These are phyloP conservation scores for Sclerotinia nivalis DNA, from an alignment of 2,329 filamentous ascomycete species.

Conservation along the genomic window DNA sequence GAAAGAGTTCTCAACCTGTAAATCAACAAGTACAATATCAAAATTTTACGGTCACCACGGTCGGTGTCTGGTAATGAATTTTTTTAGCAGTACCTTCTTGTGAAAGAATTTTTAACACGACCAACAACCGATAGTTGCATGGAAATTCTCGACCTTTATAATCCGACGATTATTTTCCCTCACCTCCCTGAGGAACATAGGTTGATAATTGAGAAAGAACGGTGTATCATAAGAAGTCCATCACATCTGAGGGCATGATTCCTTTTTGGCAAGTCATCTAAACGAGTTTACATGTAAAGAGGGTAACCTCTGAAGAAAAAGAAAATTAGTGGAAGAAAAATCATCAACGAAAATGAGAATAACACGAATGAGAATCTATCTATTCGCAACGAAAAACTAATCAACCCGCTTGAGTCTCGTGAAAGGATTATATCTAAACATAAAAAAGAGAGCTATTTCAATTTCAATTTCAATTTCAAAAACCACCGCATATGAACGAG, in stretches of 20 bases:
- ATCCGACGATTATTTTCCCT: not conserved
- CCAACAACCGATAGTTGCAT: not conserved
- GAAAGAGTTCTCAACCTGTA: not conserved
- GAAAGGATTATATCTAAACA: not conserved
- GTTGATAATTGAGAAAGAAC: not conserved
- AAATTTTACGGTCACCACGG: not conserved
- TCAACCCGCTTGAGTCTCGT: not conserved
- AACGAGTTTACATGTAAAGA: not conserved
- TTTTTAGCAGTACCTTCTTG: not conserved
- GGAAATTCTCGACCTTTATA: no score
- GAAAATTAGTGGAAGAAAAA: no score
- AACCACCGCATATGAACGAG: not conserved
- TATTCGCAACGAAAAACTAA: not conserved
- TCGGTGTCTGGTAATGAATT: not conserved
- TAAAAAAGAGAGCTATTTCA: not conserved
- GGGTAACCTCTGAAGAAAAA: not conserved
- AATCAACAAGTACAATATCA: not conserved
- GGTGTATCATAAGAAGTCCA: not conserved
- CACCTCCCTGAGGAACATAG: no score
- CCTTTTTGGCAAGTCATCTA: not conserved
- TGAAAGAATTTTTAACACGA: not conserved
- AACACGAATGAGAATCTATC: rapidly evolving
- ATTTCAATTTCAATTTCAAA: not conserved
- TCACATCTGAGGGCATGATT: not conserved
- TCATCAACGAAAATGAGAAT: no score